Evolutionary conservation across 352 stramenopile genomes (phyloP), one percentile per base, ranked within the genome.

Genomic region (Aphanomyces invadans): DNA sequence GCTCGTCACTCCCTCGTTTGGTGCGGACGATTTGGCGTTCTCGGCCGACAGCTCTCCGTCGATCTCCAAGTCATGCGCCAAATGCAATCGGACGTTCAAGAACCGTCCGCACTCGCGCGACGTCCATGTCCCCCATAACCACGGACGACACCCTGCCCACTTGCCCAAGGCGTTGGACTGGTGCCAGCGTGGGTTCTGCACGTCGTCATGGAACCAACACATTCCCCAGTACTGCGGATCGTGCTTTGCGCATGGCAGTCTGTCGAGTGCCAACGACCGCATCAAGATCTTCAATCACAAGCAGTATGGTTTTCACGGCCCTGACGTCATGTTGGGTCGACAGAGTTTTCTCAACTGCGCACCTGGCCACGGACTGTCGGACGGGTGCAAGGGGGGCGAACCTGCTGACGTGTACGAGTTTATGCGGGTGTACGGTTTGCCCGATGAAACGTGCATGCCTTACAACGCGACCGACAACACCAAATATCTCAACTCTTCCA

Each of bases 161-260:
- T 73, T 87, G n/a, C 82, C 83, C 0, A 68, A 72, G 57, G 79
- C 88, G 46, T 96, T 98, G 65, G 90, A 95, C 71, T 98, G 95
- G 94, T 90, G 83, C 64, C 81, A 92, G 62, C 74, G 73, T 19
- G 81, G 83, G 32, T 86, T 83, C 59, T 90, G 81, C 54, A 79
- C 88, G 39, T 78, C 81, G 19, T 89, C 81, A 62, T 92, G 83
- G 81, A 90, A 90, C 70, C 81, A 92, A 67, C 83, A 92, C 63
- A 89, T 89, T 36, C 83, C 83, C 32, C 80, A 88, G 67, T 96
- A 94, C 72, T 96, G 88, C 63, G 87, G 87, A 39, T 91, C 86
- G 39, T 95, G 86, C 72, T 95, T 80, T 55, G 82, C 78, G 0
- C 87, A 94, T 54, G 78, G 81, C 31, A 74, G 80, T 23, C 81